Base-by-base conservation (phyloP, 768 basidiomycete genomes). In the Cyclocybe cylindracea region DNA sequence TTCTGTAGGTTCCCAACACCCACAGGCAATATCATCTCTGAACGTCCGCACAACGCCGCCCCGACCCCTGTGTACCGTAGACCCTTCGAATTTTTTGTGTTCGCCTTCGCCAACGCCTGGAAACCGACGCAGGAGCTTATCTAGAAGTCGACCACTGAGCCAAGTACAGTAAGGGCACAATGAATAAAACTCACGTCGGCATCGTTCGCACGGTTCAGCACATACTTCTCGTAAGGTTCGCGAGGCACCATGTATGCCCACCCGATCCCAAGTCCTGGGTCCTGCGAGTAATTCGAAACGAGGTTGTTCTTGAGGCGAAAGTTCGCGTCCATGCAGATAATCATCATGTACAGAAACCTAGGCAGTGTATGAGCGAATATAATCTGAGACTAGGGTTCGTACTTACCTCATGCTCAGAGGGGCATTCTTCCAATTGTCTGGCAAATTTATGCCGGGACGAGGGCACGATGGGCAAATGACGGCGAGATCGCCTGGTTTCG, bases 1-100 rank as follows among this genome's bases (percentile, higher is more conserved):
- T 60, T 60, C 43, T 68, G 68, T 8, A 70, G 48, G 52, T 71
- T 67, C 4, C 61, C 70, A 11, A 66, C 48, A 7, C 66, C 65
- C 13, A 54, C 55, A 13, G 54, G 45, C 19, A 51, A 52, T 14
- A 65, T 46, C 40, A 67, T 53, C 44, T 63, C 61, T 24, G 62
- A 59, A 3, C 63, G 48, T 6, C 60, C 58, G 55, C 66, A 66
- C 5, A 31, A 51, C 4, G 58, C 59, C 2, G 46, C 54, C 4
- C 50, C 65, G 6, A 68, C 55, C 0, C 69, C 68, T 1, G 61
- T 64, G 10, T 51, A 48, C 5, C 54, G 24, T 10, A 66, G 39
- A 3, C 62, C 65, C 32, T 51, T 59, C 8, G 60, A 55, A 14
- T 40, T 46, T 46, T 60, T 63, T 10, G 44, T 60, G 33, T 66